Evolutionary conservation across 257 asterid species (phyloP), one percentile per base, ranked within the genome.

Genomic region (Apocynum venetum): DNA sequence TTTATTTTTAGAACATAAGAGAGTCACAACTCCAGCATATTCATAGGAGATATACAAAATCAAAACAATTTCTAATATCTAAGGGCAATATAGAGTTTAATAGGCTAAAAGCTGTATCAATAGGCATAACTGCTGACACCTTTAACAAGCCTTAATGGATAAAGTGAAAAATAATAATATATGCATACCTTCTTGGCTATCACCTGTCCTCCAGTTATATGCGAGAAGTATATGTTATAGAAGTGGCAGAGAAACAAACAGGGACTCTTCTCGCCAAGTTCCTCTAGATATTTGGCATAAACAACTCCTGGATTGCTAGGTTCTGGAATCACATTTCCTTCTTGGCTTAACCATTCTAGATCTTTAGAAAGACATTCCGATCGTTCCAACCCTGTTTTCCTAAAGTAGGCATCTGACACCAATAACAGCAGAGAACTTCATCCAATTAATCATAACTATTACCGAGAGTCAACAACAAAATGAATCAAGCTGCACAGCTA

Each of bases 191-290:
- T 88, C 83, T 86, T 90, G 76, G 94, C 86, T 59, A 95, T 88
- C 64, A 93, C 90, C 84, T 93, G 98, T 78, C 98, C 98, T 72
- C 96, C 98, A 8, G 96, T 88, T 51, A 95, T 88, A 85, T 93
- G 97, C 41, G 98, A 88, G 89, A 92, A 95, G 85, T 95, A 91
- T 60, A 95, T 90, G 82, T 95, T 95, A 89, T 95, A 95, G 48
- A 93, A 93, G 77, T 95, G 98, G 83, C 88, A 77, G 71, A 93
- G 92, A 80, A 95, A 95, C 72, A 89, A 73, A 6, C 93, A 90
- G 47, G 97, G 98, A 71, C 88, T 89, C 78, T 79, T 86, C 86
- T 88, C 96, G 5, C 96, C 90, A 57, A 95, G 93, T 52, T 91
- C 94, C 79, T 89, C 83, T 82, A 95, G 82, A 91, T 93, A 88